Evolutionary conservation across 2,329 filamentous ascomycete species (phyloP).

Genomic region (Monosporascus sp.): DNA sequence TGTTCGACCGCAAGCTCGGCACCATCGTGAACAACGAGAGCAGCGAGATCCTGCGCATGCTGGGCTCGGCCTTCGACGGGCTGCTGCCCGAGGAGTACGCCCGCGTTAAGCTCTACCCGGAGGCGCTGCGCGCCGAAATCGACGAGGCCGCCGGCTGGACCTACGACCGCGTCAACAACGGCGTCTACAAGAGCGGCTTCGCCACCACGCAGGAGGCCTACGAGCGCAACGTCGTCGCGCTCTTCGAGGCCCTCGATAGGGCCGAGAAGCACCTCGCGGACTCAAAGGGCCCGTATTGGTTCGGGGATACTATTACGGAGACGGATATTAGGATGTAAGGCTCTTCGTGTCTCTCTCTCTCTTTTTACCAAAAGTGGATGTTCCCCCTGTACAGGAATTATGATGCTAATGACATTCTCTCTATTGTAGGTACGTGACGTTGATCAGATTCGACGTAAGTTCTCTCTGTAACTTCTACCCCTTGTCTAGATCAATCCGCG

Average conservation of each 20-base stretch:
- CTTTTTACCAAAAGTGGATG: not conserved
- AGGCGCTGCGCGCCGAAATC: slow-evolving; percentile 59
- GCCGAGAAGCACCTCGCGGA: slow-evolving; percentile 63
- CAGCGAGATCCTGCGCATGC: slow-evolving; percentile 87
- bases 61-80: slow-evolving; percentile 76
- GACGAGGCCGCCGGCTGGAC: slow-evolving; percentile 77
- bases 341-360: not conserved
- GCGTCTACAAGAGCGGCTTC: slow-evolving; percentile 74
- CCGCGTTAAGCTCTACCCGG: slow-evolving; percentile 62
- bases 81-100: slow-evolving; percentile 56
- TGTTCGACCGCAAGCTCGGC: slow-evolving; percentile 73
- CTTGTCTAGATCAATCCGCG: too few species aligned
- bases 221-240: slow-evolving; percentile 61
- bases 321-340: slow-evolving; percentile 68
- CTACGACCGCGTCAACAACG: slow-evolving; percentile 68
- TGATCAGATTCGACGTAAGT: slow-evolving; percentile 23
- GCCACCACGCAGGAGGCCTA: slow-evolving; percentile 81
- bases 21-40: slow-evolving; percentile 89
- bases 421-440: slow-evolving; percentile 21
- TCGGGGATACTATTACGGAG: slow-evolving; percentile 72
- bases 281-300: slow-evolving; percentile 60
- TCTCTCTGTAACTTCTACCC: not conserved
- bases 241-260: slow-evolving; percentile 74
- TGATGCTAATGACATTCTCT: not conserved
- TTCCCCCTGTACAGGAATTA: not conserved